Evolutionary conservation across 306 rosid species (phyloP).

Genomic region (Alnus glutinosa): DNA sequence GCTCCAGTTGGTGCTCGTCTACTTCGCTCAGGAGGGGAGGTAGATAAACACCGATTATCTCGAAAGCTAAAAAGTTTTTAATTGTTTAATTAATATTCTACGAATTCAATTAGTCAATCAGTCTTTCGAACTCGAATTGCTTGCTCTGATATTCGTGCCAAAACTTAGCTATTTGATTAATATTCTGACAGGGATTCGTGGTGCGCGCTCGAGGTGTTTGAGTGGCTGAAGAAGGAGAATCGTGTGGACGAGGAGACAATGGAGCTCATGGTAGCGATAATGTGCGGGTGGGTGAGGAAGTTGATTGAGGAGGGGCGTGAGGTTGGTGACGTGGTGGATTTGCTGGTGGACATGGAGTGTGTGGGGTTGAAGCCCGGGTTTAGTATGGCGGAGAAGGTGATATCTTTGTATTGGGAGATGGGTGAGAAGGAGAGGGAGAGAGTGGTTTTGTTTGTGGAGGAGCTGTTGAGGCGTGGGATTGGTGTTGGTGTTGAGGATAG

Average conservation of each 20-base stretch:
- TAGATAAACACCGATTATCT: too few relatives aligned
- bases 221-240: slow-evolving; percentile 92
- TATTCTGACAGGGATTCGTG: slow-evolving; percentile 62
- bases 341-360: slow-evolving; percentile 94
- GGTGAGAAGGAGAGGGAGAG: slow-evolving; percentile 60
- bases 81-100: too few relatives aligned
- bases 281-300: slow-evolving; percentile 94
- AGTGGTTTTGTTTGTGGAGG: slow-evolving; percentile 69
- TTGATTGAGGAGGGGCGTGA: slow-evolving; percentile 63
- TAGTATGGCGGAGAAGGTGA: slow-evolving; percentile 92
- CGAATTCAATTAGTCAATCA: too few relatives aligned
- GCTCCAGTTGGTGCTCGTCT: slow-evolving; percentile 84
- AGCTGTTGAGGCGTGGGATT: slow-evolving; percentile 71
- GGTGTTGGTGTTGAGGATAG: slow-evolving; percentile 37
- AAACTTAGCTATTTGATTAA: too few relatives aligned
- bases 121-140: too few relatives aligned
- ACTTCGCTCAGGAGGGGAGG: slow-evolving; percentile 88
- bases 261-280: slow-evolving; percentile 94
- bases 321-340: slow-evolving; percentile 81
- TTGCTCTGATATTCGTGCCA: too few relatives aligned
- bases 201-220: slow-evolving; percentile 98
- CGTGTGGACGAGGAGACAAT: slow-evolving; percentile 93
- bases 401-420: slow-evolving; percentile 95
- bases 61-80: too few relatives aligned
- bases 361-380: slow-evolving; percentile 90